phyloP scores from a whole-genome alignment of 2,329 filamentous ascomycete species.

The Calonectria honghensis region DNA sequence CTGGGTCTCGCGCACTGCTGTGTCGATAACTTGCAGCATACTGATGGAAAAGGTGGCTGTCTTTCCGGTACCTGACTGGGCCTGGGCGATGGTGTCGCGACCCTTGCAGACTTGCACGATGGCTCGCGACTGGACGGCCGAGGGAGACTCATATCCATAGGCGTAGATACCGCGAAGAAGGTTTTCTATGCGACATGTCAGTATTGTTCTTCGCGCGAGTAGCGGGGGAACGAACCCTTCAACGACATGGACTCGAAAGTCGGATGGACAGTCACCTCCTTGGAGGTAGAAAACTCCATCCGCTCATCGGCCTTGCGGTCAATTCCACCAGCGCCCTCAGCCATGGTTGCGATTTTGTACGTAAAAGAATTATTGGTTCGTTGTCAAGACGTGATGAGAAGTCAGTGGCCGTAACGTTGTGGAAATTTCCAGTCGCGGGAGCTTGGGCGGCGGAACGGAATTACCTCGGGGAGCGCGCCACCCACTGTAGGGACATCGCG shows the following conservation, averaged over 20 bases:
- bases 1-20: constrained; percentile 92
- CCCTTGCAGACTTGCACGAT: constrained; percentile 99
- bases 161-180: constrained; percentile 97
- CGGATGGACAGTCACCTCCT: constrained; percentile 95
- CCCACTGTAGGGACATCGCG: constrained; percentile 52
- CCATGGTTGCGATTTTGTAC: constrained; percentile 77
- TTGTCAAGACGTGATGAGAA: constrained; percentile 44
- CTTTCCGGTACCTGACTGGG: constrained; percentile 97
- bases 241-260: constrained; percentile 97
- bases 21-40: constrained; percentile 97
- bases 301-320: constrained; percentile 96
- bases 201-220: constrained; percentile 19
- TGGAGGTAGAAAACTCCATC: constrained; percentile 98
- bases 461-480: constrained; percentile 56
- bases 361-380: constrained; percentile 15
- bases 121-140: constrained; percentile 96
- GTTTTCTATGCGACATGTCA: constrained; percentile 77
- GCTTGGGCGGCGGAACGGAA: constrained; percentile 51
- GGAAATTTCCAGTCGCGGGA: constrained; percentile 46
- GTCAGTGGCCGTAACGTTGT: constrained; percentile 54
- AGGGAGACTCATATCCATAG: constrained; percentile 98
- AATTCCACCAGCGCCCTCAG: constrained; percentile 84
- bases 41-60: constrained; percentile 97
- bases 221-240: constrained; percentile 75
- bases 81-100: constrained; percentile 98